Evolutionary conservation across 495 filamentous ascomycete genomes (phyloP).

Genomic region (Mycothermus thermophilus): DNA sequence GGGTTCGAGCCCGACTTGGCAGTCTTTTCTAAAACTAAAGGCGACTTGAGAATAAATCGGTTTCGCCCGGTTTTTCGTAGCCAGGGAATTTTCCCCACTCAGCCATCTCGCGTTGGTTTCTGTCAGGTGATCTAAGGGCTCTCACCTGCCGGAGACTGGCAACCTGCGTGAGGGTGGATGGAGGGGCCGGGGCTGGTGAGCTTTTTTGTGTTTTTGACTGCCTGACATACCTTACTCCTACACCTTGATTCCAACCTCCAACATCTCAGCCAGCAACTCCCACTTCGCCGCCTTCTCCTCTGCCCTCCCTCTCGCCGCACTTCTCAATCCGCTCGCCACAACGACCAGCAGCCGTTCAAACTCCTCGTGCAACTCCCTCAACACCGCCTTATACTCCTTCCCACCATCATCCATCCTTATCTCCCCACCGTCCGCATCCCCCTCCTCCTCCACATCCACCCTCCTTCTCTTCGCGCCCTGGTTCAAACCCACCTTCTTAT

Average conservation of each 20-base stretch:
- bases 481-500: slow-evolving; percentile 3
- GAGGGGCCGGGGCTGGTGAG: no score
- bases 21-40: no score
- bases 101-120: no score
- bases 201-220: no score
- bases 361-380: slow-evolving; percentile 32
- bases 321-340: slow-evolving; percentile 39
- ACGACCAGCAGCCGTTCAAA: slow-evolving; percentile 41
- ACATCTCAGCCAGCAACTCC: slow-evolving; percentile 45
- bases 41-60: no score
- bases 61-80: no score
- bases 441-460: slow-evolving; percentile 12
- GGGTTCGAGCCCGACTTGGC: no score
- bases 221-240: neutral
- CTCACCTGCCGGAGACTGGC: no score
- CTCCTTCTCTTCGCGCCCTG: slow-evolving; percentile 4
- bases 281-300: slow-evolving; percentile 37
- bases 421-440: slow-evolving; percentile 27
- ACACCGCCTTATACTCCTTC: slow-evolving; percentile 23
- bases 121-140: no score
- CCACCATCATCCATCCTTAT: slow-evolving; percentile 12
- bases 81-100: no score
- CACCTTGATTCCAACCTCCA: slow-evolving; percentile 35
- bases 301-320: slow-evolving; percentile 44
- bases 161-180: no score